phyloP scores from a whole-genome alignment of 345 rosid species.

The Camelina sativa region DNA sequence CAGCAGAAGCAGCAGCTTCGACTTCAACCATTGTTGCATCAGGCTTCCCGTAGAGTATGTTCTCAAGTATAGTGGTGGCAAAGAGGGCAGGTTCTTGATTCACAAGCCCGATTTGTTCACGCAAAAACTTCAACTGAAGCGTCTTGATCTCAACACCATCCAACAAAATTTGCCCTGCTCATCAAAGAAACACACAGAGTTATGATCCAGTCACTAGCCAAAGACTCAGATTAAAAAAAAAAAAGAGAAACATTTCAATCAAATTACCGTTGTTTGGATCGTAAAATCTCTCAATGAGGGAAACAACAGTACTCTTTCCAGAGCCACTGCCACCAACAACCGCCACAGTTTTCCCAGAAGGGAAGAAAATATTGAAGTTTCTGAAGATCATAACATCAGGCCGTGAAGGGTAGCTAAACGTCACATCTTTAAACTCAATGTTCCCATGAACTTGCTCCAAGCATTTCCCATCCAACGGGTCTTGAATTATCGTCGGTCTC shows the following conservation, averaged over 20 bases:
- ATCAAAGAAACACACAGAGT: conserved; percentile 29
- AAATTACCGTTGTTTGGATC: conserved; percentile 86
- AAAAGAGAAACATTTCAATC: background rate
- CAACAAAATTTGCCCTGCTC: conserved; percentile 85
- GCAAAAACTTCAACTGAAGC: conserved; percentile 82
- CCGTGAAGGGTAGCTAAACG: conserved; percentile 96
- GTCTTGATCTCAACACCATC: conserved; percentile 90
- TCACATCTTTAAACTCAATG: conserved; percentile 89
- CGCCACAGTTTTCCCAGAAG: conserved; percentile 95
- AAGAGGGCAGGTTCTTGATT: conserved; percentile 99
- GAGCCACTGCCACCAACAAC: conserved; percentile 99
- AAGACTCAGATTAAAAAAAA: conserved; percentile 16
- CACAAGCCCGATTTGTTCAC: conserved; percentile 94
- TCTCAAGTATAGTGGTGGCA: conserved; percentile 92
- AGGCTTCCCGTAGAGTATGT: conserved; percentile 89
- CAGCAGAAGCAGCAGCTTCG: conserved; percentile 92
- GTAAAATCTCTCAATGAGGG: conserved; percentile 91
- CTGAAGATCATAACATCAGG: conserved; percentile 93
- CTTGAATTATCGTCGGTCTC: conserved; percentile 86
- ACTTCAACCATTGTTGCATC: conserved; percentile 91
- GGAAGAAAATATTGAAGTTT: conserved; percentile 85
- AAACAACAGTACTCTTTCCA: conserved; percentile 98
- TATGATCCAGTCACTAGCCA: conserved; percentile 23
- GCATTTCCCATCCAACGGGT: conserved; percentile 67
- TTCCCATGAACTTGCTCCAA: conserved; percentile 82